These are phyloP conservation scores for Xylaria sp. DNA, from an alignment of 2,329 filamentous ascomycete species.

Conservation along the genomic window DNA sequence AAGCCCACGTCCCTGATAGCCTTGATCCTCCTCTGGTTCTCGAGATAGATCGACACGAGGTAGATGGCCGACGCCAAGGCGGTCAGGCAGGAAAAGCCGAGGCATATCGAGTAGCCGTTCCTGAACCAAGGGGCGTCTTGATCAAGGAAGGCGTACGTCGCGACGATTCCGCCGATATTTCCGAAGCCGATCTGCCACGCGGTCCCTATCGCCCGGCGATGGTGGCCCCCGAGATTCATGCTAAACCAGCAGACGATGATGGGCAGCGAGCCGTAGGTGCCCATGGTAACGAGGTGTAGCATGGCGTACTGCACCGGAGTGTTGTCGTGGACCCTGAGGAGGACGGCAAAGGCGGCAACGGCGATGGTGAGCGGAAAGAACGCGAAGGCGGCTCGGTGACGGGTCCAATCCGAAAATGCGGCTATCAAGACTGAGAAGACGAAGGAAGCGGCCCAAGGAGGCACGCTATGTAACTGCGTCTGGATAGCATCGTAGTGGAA, in stretches of 20 bases:
- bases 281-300: constrained; percentile 80
- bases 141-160: constrained; percentile 69
- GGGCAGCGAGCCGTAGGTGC: constrained; percentile 86
- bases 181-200: constrained; percentile 81
- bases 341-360: constrained; percentile 75
- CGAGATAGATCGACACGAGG: constrained; percentile 55
- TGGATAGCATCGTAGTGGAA: constrained; percentile 64
- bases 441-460: constrained; percentile 70
- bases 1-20: constrained; percentile 49
- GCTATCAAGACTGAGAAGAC: constrained; percentile 78
- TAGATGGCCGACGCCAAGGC: constrained; percentile 65
- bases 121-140: constrained; percentile 70
- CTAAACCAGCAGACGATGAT: constrained; percentile 83
- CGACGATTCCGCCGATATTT: constrained; percentile 78
- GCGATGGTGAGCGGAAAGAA: constrained; percentile 68
- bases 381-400: constrained; percentile 76
- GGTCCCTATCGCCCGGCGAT: constrained; percentile 67
- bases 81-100: constrained; percentile 73
- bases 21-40: constrained; percentile 64
- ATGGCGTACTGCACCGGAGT: constrained; percentile 71
- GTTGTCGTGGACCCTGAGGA: constrained; percentile 72
- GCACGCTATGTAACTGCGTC: constrained; percentile 61
- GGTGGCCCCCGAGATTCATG: constrained; percentile 77
- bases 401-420: constrained; percentile 67
- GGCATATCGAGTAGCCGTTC: constrained; percentile 75